A percentile compares a stretch with the other conserved stretches of the same genome.
phyloP scores from a whole-genome alignment of 2,329 filamentous ascomycete species.

The Xylogone sp. region DNA sequence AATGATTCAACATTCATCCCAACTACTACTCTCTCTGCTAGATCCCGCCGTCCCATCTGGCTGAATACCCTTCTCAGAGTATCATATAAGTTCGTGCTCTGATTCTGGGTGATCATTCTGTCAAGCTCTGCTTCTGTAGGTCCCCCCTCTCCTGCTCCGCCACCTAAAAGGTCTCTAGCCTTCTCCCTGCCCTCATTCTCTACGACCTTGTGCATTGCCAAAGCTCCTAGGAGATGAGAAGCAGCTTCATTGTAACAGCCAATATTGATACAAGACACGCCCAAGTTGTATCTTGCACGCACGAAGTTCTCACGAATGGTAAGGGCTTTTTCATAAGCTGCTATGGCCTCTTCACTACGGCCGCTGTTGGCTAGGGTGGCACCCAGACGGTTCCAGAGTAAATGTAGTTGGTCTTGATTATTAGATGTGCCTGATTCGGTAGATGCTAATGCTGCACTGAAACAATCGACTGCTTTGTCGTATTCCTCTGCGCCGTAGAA shows the following conservation, averaged over 20 bases:
- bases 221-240: conserved; percentile 83
- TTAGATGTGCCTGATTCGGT: conserved; percentile 83
- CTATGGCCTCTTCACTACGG: conserved; percentile 91
- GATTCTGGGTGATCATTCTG: conserved; percentile 88
- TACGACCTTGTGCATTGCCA: conserved; percentile 93
- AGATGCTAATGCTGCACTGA: conserved; percentile 82
- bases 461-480: conserved; percentile 98
- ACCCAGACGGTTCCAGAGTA: conserved; percentile 95
- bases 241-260: conserved; percentile 92
- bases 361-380: conserved; percentile 95
- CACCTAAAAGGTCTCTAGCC: conserved; percentile 74
- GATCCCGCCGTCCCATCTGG: conserved; percentile 86
- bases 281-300: conserved; percentile 92
- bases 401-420: conserved; percentile 79
- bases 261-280: conserved; percentile 96
- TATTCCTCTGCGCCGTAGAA: conserved; percentile 99
- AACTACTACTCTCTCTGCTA: conserved; percentile 81
- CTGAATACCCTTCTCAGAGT: conserved; percentile 92
- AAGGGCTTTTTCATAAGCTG: conserved; percentile 90
- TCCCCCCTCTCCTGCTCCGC: conserved; percentile 42
- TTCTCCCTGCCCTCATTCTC: conserved; percentile 80
- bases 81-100: conserved; percentile 95
- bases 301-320: conserved; percentile 94
- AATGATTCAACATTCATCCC: conserved; percentile 91
- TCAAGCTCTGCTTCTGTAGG: conserved; percentile 73